phyloP scores from a whole-genome alignment of 1,284 basidiomycete genomes.

The Ceratorhiza oryzae-sativae region DNA sequence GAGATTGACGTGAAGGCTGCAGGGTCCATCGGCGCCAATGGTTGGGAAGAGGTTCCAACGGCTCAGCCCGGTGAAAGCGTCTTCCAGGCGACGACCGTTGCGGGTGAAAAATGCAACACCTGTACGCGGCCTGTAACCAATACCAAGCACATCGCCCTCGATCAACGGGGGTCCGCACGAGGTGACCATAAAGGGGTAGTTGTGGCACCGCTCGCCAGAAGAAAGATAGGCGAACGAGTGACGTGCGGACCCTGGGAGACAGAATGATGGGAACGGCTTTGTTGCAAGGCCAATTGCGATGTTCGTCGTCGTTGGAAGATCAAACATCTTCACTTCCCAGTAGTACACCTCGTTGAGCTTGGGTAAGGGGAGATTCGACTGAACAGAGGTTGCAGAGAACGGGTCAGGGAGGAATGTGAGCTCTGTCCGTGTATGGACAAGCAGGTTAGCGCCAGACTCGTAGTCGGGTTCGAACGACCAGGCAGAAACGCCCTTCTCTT shows the following conservation, averaged over 20 bases:
- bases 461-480: slow-evolving; percentile 98
- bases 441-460: slow-evolving; percentile 86
- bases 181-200: slow-evolving; percentile 91
- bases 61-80: slow-evolving; percentile 88
- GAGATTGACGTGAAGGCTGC: slow-evolving; percentile 92
- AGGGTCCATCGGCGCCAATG: slow-evolving; percentile 91
- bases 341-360: slow-evolving; percentile 98
- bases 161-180: slow-evolving; percentile 87
- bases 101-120: slow-evolving; percentile 98
- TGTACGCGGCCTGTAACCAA: slow-evolving; percentile 91
- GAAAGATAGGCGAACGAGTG: slow-evolving; percentile 98
- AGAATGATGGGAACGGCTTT: slow-evolving; percentile 92
- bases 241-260: slow-evolving; percentile 86
- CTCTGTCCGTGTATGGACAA: slow-evolving; percentile 93
- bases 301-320: slow-evolving; percentile 83
- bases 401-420: slow-evolving; percentile 96
- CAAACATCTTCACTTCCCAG: slow-evolving; percentile 98
- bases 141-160: slow-evolving; percentile 92
- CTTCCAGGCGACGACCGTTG: slow-evolving; percentile 93
- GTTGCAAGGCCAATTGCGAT: slow-evolving; percentile 91
- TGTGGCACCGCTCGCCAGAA: slow-evolving; percentile 96
- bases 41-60: slow-evolving; percentile 94
- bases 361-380: slow-evolving; percentile 92
- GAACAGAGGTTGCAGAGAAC: slow-evolving; percentile 88
- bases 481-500: slow-evolving; percentile 96